Evolutionary conservation across 345 rosid species (phyloP), one percentile per base, ranked within the genome.

Genomic region (Fremontodendron californicum): DNA sequence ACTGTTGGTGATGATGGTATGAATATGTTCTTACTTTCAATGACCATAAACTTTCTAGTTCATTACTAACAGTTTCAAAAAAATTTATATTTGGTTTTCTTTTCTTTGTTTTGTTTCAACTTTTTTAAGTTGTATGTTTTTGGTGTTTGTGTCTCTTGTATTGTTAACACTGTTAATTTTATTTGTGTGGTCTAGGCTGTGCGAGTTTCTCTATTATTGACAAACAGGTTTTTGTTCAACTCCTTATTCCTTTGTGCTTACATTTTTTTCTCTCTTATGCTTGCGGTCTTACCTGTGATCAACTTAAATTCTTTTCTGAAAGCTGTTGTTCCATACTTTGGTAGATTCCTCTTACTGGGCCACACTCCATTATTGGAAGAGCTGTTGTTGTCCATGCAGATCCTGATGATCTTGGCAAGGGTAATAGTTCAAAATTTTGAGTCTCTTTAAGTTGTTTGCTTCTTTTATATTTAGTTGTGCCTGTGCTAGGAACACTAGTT

Each of bases 391-490:
- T 92, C 72, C 98, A 96, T 79, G 87, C 87, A 3, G 98, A 92
- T 84, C 94, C 96, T 77, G 98, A 96, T 87, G 98, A 92, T 80
- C 98, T 94, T 65, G 98, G 97, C 86, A 94, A 85, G 91, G 98
- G 98, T 94, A 84, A 86, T 80, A 3, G 74, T 75, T 73, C 0
- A 7, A 46, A 43, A 72, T 40, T 9, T 8, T 29, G 5, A 31
- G 29, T 23, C 29, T 23, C 2, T 15, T 75, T 54, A 13, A 58
- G 18, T 61, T 58, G 54, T 35, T n/a, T 27, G 6, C 6, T 39
- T 52, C 16, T 29, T 29, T 48, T 31, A 25, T 29, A 4, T 0
- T 29, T 61, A 5, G 19, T 12, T 15, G 4, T 39, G 27, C 71
- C 6, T 31, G 18, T 29, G 60, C 57, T 19, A 10, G 10, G 1